These are phyloP conservation scores for Abortiporus biennis DNA, from an alignment of 1,284 basidiomycete genomes.

Conservation along the genomic window DNA sequence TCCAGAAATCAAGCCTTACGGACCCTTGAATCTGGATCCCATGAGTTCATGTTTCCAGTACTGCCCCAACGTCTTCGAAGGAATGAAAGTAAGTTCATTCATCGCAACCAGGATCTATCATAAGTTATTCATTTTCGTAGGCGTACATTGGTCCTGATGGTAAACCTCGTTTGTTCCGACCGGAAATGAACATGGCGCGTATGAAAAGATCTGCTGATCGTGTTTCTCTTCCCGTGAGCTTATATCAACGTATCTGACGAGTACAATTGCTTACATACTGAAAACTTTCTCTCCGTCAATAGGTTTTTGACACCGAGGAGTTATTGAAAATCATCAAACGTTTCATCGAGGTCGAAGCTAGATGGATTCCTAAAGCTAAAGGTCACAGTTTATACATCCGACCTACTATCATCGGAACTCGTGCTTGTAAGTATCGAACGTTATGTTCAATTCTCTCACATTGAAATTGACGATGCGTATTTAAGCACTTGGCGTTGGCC, in stretches of 20 bases:
- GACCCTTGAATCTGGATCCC: constrained; percentile 69
- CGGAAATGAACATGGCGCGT: constrained; percentile 77
- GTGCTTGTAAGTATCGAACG: constrained; percentile 37
- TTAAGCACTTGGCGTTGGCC: constrained; percentile 57
- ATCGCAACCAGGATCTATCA: not conserved
- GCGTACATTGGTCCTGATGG: constrained; percentile 71
- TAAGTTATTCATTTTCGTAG: constrained; percentile 24
- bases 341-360: constrained; percentile 60
- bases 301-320: constrained; percentile 60
- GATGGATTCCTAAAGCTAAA: constrained; percentile 68
- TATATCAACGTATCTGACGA: not conserved
- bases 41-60: constrained; percentile 74
- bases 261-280: not conserved
- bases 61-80: constrained; percentile 77
- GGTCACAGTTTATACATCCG: constrained; percentile 78
- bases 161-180: constrained; percentile 68
- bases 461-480: constrained; percentile 1
- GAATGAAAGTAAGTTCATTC: constrained; percentile 75
- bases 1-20: constrained; percentile 76
- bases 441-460: not conserved
- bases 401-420: constrained; percentile 82
- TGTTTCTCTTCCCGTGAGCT: constrained; percentile 58
- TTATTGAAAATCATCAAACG: constrained; percentile 67
- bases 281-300: not conserved
- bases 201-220: constrained; percentile 56